Base-by-base conservation (phyloP, 257 asterid species). In the Ballota nigra region DNA sequence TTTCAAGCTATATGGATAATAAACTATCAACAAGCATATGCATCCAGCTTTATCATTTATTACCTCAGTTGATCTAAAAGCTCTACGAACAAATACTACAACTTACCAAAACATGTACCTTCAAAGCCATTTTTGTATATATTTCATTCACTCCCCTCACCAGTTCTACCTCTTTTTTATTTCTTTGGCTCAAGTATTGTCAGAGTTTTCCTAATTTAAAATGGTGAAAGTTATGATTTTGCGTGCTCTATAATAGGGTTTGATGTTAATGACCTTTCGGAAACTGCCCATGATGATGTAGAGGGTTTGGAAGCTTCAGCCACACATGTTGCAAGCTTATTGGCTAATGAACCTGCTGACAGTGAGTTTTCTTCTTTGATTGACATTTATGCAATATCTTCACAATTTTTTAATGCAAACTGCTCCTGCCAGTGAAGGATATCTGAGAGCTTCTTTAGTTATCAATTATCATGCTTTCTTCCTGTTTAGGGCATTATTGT, bases 271-370 rank as follows among this genome's bases (percentile, higher is more conserved):
- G 98, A 86, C 40, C 91, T 92, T 71, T 90, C 97, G 63, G 98
- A 92, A 82, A 77, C 86, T 81, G 86, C 83, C 23, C 79, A 8
- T 71, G 96, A 92, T 73, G 98, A 92, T 69, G 9, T 81, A 9
- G 93, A 88, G 74, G 97, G 97, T 72, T 76, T 92, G 91, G 97
- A 90, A 71, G 91, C 92, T 63, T 81, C 98, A 58, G 95, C 98
- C 31, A 76, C 95, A 60, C 85, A 92, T 87, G 90, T 92, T 80
- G 95, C 98, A 6, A 88, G 94, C 87, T 85, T 92, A 77, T 72
- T 90, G 86, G 90, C 96, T 47, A 86, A 90, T 24, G 98, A 90
- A 65, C 96, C 96, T 57, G 78, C 88, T 31, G 85, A 87, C 52
- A 79, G 97, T 92, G 80, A 88, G 97, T 83, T 79, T 72, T 63